phyloP scores from a whole-genome alignment of 2,329 filamentous ascomycete genomes.

The Talaromyces amestolkiae region DNA sequence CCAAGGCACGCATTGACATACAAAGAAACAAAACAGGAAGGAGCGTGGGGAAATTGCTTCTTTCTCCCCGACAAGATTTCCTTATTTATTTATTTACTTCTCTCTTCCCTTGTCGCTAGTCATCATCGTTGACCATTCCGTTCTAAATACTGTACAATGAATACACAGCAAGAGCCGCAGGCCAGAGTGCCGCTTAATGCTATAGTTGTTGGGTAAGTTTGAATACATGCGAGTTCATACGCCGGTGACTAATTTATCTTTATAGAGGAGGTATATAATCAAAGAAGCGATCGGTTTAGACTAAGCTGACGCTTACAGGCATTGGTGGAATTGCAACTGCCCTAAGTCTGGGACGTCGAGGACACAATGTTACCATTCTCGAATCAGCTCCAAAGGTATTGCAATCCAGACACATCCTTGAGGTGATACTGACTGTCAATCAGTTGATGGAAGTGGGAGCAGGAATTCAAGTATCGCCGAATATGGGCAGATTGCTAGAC shows the following conservation, averaged over 20 bases:
- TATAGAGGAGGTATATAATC: constrained; percentile 10
- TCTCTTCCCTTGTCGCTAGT: background rate
- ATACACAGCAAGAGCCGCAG: constrained; percentile 22
- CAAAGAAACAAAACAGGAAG: background rate
- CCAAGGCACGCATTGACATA: background rate
- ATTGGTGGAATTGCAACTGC: constrained; percentile 39
- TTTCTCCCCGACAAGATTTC: background rate
- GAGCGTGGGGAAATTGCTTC: background rate
- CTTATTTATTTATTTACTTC: background rate
- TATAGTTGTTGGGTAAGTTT: constrained; percentile 35
- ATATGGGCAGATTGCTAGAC: constrained; percentile 73
- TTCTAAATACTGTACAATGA: background rate
- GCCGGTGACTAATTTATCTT: background rate
- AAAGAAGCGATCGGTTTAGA: background rate
- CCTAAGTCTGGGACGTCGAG: constrained; percentile 33
- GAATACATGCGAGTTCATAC: background rate
- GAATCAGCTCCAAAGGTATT: constrained; percentile 35
- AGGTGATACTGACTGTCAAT: background rate
- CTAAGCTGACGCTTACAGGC: constrained; percentile 23
- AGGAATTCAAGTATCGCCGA: constrained; percentile 78
- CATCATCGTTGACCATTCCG: background rate
- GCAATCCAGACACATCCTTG: background rate
- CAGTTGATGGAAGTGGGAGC: constrained; percentile 61
- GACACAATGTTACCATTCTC: constrained; percentile 34
- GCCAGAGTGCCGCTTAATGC: constrained; percentile 33